A percentile compares a stretch with the other conserved stretches of the same genome.
Conservation (phyloP, 108 stramenopile genomes). For the Cyclotella cryptica region DNA sequence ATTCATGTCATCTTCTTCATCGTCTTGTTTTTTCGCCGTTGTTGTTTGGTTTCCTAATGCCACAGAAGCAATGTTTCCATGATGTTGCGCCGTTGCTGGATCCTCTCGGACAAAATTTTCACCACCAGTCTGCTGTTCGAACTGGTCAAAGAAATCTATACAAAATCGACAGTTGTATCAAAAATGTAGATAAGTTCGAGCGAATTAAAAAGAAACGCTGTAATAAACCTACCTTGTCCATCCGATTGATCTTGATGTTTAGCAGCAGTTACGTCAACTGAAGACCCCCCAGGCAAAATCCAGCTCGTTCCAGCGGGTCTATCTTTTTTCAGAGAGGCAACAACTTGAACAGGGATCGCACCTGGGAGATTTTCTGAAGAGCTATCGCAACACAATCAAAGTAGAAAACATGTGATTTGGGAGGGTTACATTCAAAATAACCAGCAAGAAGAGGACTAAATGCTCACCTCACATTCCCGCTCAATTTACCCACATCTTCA, state of each 20-base stretch:
- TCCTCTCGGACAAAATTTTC: constrained; percentile 64
- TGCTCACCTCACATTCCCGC: neutral
- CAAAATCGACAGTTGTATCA: constrained; percentile 15
- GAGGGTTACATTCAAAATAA: too few relatives aligned
- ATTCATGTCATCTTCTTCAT: constrained; percentile 71
- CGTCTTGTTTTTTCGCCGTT: neutral
- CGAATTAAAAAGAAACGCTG: neutral
- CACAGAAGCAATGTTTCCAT: too few relatives aligned
- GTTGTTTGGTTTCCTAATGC: neutral
- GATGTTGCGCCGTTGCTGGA: neutral
- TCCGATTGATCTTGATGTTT: constrained; percentile 21
- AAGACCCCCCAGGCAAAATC: constrained; percentile 87
- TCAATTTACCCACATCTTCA: constrained; percentile 63
- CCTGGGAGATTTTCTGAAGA: constrained; percentile 49
- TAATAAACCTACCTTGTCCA: constrained; percentile 17
- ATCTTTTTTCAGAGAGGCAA: constrained; percentile 53
- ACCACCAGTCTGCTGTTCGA: constrained; percentile 75
- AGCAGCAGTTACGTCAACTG: constrained; percentile 61
- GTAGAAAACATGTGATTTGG: neutral
- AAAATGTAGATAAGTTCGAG: neutral
- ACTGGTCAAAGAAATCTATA: constrained; percentile 74
- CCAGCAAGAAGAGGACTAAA: neutral
- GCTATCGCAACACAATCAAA: constrained; percentile 3
- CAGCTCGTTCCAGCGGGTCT: constrained; percentile 88
- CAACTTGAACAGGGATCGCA: constrained; percentile 57